Percentiles rank a stretch among this genome's conserved stretches.
phyloP scores from a whole-genome alignment of 2,329 filamentous ascomycete species.

The Leptodontidium sp. region DNA sequence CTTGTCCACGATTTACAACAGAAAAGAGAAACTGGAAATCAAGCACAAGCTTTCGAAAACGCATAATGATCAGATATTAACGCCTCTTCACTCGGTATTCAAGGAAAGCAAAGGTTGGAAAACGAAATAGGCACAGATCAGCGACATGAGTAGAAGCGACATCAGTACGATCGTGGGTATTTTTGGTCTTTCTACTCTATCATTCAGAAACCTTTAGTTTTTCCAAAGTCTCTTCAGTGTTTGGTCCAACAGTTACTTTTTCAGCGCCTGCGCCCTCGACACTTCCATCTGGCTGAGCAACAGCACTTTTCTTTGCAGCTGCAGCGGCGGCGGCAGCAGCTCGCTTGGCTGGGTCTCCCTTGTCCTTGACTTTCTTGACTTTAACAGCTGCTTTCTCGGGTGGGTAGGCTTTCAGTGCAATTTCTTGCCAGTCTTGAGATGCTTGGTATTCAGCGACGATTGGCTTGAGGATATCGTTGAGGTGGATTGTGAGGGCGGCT shows the following conservation, averaged over 20 bases:
- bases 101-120: not conserved
- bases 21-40: no score
- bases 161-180: constrained; percentile 23
- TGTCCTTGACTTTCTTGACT: constrained; percentile 67
- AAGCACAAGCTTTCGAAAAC: no score
- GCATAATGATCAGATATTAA: no score
- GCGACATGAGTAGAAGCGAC: not conserved
- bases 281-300: constrained; percentile 43
- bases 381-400: constrained; percentile 74
- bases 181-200: constrained; percentile 35
- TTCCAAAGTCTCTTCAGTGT: constrained; percentile 40
- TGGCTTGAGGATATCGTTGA: constrained; percentile 78
- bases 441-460: constrained; percentile 78
- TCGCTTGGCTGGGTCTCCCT: constrained; percentile 45
- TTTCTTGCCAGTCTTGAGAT: constrained; percentile 80
- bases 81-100: no score
- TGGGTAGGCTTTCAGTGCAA: constrained; percentile 84
- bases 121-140: not conserved
- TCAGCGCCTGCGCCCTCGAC: constrained; percentile 40
- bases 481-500: constrained; percentile 77
- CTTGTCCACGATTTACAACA: no score
- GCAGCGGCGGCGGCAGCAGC: constrained; percentile 41
- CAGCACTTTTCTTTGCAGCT: constrained; percentile 36
- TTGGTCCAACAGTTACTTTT: constrained; percentile 39
- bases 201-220: constrained; percentile 41